These are phyloP conservation scores for Fusarium sp. DNA, from an alignment of 2,329 filamentous ascomycete genomes.

Conservation along the genomic window DNA sequence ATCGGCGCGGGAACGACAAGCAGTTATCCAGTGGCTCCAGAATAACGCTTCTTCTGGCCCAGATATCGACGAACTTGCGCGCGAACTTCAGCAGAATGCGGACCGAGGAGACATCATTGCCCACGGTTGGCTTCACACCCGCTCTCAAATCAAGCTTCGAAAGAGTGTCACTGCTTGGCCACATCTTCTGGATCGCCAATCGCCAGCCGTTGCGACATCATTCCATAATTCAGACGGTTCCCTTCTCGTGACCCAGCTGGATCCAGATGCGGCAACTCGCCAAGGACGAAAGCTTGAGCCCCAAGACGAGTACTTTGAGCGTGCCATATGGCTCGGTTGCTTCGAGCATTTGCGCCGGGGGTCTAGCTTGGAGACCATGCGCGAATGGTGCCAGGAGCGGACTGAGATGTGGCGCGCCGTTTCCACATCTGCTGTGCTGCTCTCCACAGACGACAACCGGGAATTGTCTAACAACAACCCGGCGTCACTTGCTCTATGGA, in stretches of 20 bases:
- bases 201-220: conserved; percentile 66
- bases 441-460: conserved; percentile 63
- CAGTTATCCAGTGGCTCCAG: conserved; percentile 89
- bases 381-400: conserved; percentile 86
- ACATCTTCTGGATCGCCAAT: conserved; percentile 73
- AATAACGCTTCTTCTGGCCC: conserved; percentile 77
- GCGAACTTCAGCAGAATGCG: conserved; percentile 79
- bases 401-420: conserved; percentile 92
- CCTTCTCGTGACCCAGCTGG: conserved; percentile 84
- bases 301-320: conserved; percentile 89
- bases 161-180: conserved; percentile 81
- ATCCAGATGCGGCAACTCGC: conserved; percentile 88
- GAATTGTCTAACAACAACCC: conserved; percentile 53
- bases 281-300: conserved; percentile 82
- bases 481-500: conserved; percentile 74
- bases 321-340: conserved; percentile 91
- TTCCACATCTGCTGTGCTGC: conserved; percentile 79
- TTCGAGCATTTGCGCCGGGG: conserved; percentile 93
- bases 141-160: conserved; percentile 87
- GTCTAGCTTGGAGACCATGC: conserved; percentile 77
- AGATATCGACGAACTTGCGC: conserved; percentile 80
- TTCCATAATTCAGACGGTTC: conserved; percentile 71
- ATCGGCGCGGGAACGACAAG: conserved; percentile 80
- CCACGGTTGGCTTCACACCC: conserved; percentile 93
- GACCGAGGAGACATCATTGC: conserved; percentile 85